Conservation (phyloP, 1,284 basidiomycete species). For the Leccinum pachyderme region DNA sequence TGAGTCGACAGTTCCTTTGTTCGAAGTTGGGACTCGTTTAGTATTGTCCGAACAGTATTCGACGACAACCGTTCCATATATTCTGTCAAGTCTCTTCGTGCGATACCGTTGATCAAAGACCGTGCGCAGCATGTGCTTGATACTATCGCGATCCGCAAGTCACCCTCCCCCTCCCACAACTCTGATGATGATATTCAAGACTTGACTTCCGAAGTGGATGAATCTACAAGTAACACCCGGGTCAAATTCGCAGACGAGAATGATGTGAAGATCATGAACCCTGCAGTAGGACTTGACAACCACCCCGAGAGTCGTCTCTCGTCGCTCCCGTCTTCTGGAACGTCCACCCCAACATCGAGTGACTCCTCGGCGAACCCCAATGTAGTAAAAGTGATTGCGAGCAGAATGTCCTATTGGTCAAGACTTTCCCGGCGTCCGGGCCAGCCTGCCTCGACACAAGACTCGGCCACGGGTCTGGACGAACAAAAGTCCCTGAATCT, state of each 20-base stretch:
- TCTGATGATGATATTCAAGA: constrained; percentile 31
- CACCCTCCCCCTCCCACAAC: constrained; percentile 49
- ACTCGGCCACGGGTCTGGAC: constrained; percentile 21
- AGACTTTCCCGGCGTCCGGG: constrained; percentile 42
- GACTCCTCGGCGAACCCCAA: constrained; percentile 46
- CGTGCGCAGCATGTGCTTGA: constrained; percentile 53
- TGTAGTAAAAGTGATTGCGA: constrained; percentile 59
- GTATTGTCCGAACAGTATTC: constrained; percentile 46
- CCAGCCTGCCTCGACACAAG: constrained; percentile 24
- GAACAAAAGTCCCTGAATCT: constrained; percentile 39
- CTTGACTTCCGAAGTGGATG: constrained; percentile 14
- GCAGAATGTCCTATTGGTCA: constrained; percentile 72
- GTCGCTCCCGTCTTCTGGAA: constrained; percentile 47
- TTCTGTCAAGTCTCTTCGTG: constrained; percentile 60
- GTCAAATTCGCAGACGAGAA: constrained; percentile 50
- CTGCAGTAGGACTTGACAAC: constrained; percentile 20
- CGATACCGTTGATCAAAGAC: constrained; percentile 64
- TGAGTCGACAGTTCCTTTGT: constrained; percentile 39
- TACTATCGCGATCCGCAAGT: constrained; percentile 49
- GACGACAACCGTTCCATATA: constrained; percentile 60
- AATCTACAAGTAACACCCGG: constrained; percentile 27
- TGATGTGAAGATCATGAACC: constrained; percentile 43
- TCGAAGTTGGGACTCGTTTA: constrained; percentile 7
- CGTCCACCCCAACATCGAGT: constrained; percentile 55
- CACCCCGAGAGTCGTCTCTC: constrained; percentile 30